Conservation (phyloP, 2,329 filamentous ascomycete species). For the Phoma sp. region DNA sequence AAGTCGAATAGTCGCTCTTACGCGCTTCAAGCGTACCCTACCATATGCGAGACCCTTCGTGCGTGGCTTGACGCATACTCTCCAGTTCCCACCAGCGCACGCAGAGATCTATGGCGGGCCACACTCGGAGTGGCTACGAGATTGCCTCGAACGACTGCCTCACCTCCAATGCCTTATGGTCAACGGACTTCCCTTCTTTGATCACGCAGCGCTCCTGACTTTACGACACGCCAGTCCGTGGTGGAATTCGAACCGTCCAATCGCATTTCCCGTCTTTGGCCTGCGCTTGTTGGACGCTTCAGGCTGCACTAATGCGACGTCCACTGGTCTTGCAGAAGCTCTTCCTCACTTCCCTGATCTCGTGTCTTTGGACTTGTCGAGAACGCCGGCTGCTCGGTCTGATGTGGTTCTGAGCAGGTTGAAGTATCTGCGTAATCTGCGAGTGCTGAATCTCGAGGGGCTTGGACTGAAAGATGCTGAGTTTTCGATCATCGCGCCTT, state of each 20-base stretch:
- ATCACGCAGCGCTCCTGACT: slow-evolving; percentile 63
- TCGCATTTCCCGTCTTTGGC: slow-evolving; percentile 50
- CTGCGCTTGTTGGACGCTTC: slow-evolving; percentile 64
- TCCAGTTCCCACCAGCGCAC: slow-evolving; percentile 66
- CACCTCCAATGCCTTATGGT: slow-evolving; percentile 66
- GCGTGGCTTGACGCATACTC: slow-evolving; percentile 64
- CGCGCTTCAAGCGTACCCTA: slow-evolving; percentile 64
- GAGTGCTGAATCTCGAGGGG: slow-evolving; percentile 63
- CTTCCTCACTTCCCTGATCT: slow-evolving; percentile 61
- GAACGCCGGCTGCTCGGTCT: slow-evolving; percentile 58
- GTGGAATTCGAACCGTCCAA: slow-evolving; percentile 27
- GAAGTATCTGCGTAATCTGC: slow-evolving; percentile 56
- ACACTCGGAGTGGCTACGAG: slow-evolving; percentile 64
- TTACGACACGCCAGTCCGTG: slow-evolving; percentile 49
- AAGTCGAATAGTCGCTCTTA: slow-evolving; percentile 58
- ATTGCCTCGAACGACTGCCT: slow-evolving; percentile 64
- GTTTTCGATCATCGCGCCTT: slow-evolving; percentile 58
- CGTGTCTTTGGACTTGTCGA: slow-evolving; percentile 65
- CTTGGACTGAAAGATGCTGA: slow-evolving; percentile 62
- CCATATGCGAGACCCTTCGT: slow-evolving; percentile 60
- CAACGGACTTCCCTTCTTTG: slow-evolving; percentile 65
- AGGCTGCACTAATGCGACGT: slow-evolving; percentile 64
- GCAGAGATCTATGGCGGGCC: slow-evolving; percentile 67
- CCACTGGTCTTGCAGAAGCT: slow-evolving; percentile 58
- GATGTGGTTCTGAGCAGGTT: slow-evolving; percentile 57